Conservation (phyloP, 2,329 filamentous ascomycete genomes). For the Colletotrichum chrysophilum region DNA sequence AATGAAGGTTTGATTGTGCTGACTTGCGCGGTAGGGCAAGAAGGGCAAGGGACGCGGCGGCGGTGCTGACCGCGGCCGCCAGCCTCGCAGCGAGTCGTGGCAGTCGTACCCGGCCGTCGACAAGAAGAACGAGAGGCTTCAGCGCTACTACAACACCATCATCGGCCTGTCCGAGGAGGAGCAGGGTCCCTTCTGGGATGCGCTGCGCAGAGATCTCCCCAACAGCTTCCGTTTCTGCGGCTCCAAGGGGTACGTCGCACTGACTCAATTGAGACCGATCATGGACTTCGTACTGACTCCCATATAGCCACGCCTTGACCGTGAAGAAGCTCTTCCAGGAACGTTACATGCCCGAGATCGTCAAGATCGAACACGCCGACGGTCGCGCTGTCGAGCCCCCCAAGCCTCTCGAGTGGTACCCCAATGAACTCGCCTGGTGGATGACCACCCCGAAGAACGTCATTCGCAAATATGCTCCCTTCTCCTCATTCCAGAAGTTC, state of each 20-base stretch:
- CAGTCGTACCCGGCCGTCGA: conserved; percentile 62
- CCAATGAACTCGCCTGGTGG: conserved; percentile 92
- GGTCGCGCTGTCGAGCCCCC: conserved; percentile 84
- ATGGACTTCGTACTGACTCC: neutral
- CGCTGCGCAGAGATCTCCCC: conserved; percentile 82
- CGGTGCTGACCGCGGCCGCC: conserved; percentile 13
- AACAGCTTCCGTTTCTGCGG: conserved; percentile 99
- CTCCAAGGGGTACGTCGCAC: conserved; percentile 74
- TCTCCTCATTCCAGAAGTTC: conserved; percentile 96
- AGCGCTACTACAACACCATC: conserved; percentile 84
- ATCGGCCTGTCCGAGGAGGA: conserved; percentile 80
- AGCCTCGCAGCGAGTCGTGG: conserved; percentile 22
- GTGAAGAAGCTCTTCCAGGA: conserved; percentile 89
- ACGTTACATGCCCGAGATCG: conserved; percentile 90
- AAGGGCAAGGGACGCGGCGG: conserved; percentile 16
- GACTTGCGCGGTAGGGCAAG: neutral
- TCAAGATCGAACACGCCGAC: conserved; percentile 81
- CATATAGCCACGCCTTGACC: conserved; percentile 79
- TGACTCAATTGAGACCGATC: neutral
- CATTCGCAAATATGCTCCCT: conserved; percentile 90
- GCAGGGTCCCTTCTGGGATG: conserved; percentile 81
- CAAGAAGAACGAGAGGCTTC: conserved; percentile 84
- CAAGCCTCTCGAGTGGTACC: conserved; percentile 86
- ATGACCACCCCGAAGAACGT: conserved; percentile 99
- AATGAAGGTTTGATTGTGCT: neutral